phyloP scores from a whole-genome alignment of 139 green algal species.

The Auxenochlorella pyrenoidosa region DNA sequence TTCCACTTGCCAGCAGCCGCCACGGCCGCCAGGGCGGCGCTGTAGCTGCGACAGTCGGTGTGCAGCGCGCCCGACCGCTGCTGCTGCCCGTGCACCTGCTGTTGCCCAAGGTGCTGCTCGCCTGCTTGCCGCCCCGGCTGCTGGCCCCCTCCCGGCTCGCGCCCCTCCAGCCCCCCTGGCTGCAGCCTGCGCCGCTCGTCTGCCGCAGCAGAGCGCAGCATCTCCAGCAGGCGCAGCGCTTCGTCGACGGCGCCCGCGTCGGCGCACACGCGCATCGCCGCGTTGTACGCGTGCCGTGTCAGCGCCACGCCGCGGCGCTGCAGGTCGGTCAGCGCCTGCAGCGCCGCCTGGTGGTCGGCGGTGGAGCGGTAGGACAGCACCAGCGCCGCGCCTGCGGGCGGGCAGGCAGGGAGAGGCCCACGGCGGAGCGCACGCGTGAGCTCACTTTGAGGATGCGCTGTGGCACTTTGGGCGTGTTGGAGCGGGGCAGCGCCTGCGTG shows the following conservation, averaged over 20 bases:
- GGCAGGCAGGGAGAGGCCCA: background rate
- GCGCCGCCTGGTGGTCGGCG: slow-evolving; percentile 18
- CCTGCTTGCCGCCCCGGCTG: background rate
- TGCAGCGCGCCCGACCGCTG: background rate
- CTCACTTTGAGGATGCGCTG: too few relatives aligned
- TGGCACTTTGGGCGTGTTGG: too few relatives aligned
- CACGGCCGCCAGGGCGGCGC: slow-evolving; percentile 30
- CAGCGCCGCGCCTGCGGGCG: slow-evolving; percentile 28
- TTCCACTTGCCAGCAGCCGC: background rate
- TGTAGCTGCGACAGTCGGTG: slow-evolving; percentile 41
- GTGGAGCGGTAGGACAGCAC: slow-evolving; percentile 32
- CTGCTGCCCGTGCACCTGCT: background rate
- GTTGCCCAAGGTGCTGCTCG: background rate
- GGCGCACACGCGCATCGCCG: slow-evolving; percentile 35
- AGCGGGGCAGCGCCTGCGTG: background rate
- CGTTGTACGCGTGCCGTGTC: slow-evolving; percentile 47
- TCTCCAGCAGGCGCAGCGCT: slow-evolving; percentile 31
- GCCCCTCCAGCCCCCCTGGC: background rate
- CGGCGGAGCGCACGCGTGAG: too few relatives aligned
- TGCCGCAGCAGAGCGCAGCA: slow-evolving; percentile 10
- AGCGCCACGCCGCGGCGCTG: background rate
- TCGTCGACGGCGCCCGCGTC: slow-evolving; percentile 33
- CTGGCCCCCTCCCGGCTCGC: background rate
- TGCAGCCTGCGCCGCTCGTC: background rate
- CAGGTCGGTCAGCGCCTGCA: slow-evolving; percentile 27